Conservation (phyloP, 2,329 filamentous ascomycete genomes). For the Parascedosporium putredinis region DNA sequence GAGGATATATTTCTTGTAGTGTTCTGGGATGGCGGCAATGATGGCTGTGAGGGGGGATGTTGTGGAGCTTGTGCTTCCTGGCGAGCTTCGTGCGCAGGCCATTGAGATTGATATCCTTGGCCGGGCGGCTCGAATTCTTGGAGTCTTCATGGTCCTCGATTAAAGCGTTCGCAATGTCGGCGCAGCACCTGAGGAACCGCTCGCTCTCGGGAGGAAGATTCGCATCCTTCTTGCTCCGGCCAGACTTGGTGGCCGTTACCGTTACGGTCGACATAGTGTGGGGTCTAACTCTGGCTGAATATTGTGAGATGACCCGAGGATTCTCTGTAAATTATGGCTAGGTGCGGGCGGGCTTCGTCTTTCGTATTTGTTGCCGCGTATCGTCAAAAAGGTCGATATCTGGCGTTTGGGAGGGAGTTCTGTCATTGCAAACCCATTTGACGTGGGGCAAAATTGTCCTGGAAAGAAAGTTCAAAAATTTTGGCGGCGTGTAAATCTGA, state of each 20-base stretch:
- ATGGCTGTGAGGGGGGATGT: slow-evolving; percentile 89
- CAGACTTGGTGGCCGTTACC: slow-evolving; percentile 51
- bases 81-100: slow-evolving; percentile 73
- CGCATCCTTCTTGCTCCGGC: slow-evolving; percentile 54
- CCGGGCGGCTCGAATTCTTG: slow-evolving; percentile 59
- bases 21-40: slow-evolving; percentile 95
- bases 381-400: too few relatives aligned
- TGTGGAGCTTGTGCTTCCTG: slow-evolving; percentile 84
- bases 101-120: slow-evolving; percentile 89
- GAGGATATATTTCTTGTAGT: slow-evolving; percentile 98
- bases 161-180: slow-evolving; percentile 85
- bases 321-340: too few relatives aligned
- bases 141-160: slow-evolving; percentile 88
- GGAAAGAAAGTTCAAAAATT: not conserved
- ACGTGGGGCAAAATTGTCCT: not conserved
- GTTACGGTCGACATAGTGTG: slow-evolving; percentile 44
- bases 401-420: too few relatives aligned
- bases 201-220: slow-evolving; percentile 89
- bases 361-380: too few relatives aligned
- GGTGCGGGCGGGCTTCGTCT: too few relatives aligned
- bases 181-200: slow-evolving; percentile 85
- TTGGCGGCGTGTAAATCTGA: not conserved
- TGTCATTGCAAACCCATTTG: not conserved
- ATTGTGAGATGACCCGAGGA: too few relatives aligned
- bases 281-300: too few relatives aligned